Base-by-base conservation (phyloP, 2,329 filamentous ascomycete species). In the Fusarium mangiferae region DNA sequence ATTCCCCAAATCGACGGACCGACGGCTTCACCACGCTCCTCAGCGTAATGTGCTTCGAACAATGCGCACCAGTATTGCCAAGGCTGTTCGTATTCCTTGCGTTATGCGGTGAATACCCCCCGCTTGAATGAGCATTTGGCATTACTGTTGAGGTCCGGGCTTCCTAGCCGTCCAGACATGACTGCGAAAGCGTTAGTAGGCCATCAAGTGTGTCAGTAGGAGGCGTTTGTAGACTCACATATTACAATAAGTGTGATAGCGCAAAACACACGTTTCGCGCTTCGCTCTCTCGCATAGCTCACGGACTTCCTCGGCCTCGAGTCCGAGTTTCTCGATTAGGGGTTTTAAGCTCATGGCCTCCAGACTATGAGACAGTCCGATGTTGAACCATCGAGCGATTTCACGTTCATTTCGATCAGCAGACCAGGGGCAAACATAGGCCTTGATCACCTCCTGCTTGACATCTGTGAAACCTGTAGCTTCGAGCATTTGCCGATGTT, bases 351-450 rank as follows among this genome's bases (percentile, higher is more conserved):
- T 92, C 77, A 97, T 85, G 18, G 91, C 90, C 76, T 94, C 90
- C 56, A 97, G 83, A 33, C 93, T 92, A 78, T 93, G 90, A 17
- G 88, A 91, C 75, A 98, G 86, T 44, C 91, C 92, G 30, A 96
- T 85, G 78, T 96, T 95, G 83, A 97, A 97, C 93, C 94, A 97
- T 66, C 91, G 87, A 36, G 93, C 94, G 60, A 95, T 87, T 49
- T 92, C 88, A 70, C 90, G 91, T 75, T 91, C 87, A 72, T 90
- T 86, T 33, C 87, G 85, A 75, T 94, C 90, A 33, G 84, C 81
- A 66, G 90, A 89, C 92, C 93, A 96, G 30, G 91, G 90, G 78
- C 92, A 96, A 79, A 94, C 87, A 36, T 94, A 93, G 41, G 96
- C 85, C 66, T 87, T 87, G 70, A 93, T 90, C 58, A 90, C 87